phyloP scores from a whole-genome alignment of 495 filamentous ascomycete genomes.

The Penicillium tannophilum region DNA sequence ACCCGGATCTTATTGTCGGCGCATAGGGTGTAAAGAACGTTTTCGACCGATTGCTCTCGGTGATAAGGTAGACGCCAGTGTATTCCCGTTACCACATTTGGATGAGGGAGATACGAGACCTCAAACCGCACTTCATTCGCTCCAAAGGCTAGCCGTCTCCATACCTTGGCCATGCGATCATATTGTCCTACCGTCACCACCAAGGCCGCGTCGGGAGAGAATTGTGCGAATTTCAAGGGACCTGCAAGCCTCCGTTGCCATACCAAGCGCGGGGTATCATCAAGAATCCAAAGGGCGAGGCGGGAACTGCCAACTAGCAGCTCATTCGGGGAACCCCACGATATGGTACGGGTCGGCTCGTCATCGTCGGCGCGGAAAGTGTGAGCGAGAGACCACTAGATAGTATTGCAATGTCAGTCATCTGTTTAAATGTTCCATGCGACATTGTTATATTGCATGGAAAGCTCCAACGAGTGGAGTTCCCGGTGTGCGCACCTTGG shows the following conservation, averaged over 20 bases:
- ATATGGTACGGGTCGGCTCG: constrained; percentile 62
- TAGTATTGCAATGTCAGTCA: constrained; percentile 27
- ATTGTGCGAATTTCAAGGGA: constrained; percentile 71
- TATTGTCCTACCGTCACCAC: constrained; percentile 80
- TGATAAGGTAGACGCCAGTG: constrained; percentile 82
- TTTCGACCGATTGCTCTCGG: constrained; percentile 76
- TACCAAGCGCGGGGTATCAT: constrained; percentile 50
- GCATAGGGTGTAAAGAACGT: constrained; percentile 92
- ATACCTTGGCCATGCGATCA: constrained; percentile 88
- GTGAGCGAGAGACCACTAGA: constrained; percentile 56
- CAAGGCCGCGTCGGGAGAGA: constrained; percentile 83
- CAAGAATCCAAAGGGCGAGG: constrained; percentile 70
- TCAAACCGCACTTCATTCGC: constrained; percentile 85
- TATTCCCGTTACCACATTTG: constrained; percentile 72
- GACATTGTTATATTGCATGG: not conserved
- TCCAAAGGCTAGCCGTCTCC: constrained; percentile 86
- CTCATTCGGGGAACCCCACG: constrained; percentile 84
- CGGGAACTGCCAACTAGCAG: constrained; percentile 73
- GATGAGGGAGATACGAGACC: constrained; percentile 86
- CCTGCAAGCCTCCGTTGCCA: constrained; percentile 78
- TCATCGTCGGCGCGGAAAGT: constrained; percentile 45
- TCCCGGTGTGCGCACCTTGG: constrained; percentile 40
- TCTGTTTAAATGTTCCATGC: not conserved
- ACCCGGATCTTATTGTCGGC: constrained; percentile 80
- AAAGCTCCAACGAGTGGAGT: not conserved